phyloP scores from a whole-genome alignment of 257 asterid genomes.

The Salvia hispanica region DNA sequence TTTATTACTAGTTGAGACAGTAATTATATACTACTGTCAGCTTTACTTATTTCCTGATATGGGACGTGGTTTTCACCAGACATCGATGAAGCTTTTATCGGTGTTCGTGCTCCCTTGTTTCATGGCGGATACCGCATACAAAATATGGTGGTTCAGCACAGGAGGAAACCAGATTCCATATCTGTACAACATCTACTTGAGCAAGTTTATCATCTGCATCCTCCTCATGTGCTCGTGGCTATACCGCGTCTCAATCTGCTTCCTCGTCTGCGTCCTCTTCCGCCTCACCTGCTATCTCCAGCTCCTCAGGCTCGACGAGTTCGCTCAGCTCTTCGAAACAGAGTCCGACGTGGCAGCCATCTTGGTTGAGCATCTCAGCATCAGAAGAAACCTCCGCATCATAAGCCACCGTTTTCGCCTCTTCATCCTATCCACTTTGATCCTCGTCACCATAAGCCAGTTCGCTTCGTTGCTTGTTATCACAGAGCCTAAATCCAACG shows the following conservation, averaged over 20 bases:
- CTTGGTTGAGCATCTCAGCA: slow-evolving; percentile 78
- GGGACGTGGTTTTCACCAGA: too few relatives aligned
- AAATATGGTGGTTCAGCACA: slow-evolving; percentile 94
- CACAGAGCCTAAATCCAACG: slow-evolving; percentile 51
- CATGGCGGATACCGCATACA: slow-evolving; percentile 63
- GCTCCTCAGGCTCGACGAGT: slow-evolving; percentile 73
- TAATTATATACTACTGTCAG: too few relatives aligned
- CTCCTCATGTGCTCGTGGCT: slow-evolving; percentile 81
- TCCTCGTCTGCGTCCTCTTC: slow-evolving; percentile 82
- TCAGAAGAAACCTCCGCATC: slow-evolving; percentile 74
- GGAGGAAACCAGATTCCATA: slow-evolving; percentile 83
- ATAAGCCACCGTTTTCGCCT: slow-evolving; percentile 87
- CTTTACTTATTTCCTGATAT: too few relatives aligned
- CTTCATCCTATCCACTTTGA: slow-evolving; percentile 64
- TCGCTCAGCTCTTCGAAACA: slow-evolving; percentile 70
- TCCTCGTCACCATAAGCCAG: slow-evolving; percentile 79
- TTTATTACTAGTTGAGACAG: too few relatives aligned
- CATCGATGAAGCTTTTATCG: slow-evolving; percentile 76
- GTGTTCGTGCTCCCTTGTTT: slow-evolving; percentile 83
- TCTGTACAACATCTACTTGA: slow-evolving; percentile 54
- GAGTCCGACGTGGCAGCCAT: slow-evolving; percentile 70
- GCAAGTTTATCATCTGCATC: slow-evolving; percentile 60
- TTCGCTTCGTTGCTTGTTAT: slow-evolving; percentile 68
- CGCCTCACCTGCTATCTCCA: slow-evolving; percentile 80
- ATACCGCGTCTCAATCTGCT: slow-evolving; percentile 70